phyloP scores from a whole-genome alignment of 345 rosid species.

The Eucalyptus lansdowneana region DNA sequence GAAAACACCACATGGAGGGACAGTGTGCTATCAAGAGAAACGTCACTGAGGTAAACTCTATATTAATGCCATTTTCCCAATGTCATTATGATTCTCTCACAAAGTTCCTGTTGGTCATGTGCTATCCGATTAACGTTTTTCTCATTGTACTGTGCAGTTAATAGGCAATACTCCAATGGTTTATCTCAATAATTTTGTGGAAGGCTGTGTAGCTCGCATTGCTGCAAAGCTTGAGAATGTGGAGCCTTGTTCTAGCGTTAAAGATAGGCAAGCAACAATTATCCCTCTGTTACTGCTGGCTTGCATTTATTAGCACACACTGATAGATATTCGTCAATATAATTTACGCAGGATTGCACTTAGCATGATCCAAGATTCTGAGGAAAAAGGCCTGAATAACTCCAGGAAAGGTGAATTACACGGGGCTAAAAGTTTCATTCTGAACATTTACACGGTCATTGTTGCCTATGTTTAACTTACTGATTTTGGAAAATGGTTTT shows the following conservation, averaged over 20 bases:
- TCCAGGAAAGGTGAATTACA: slow-evolving; percentile 48
- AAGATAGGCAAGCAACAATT: slow-evolving; percentile 45
- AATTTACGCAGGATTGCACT: slow-evolving; percentile 47
- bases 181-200: slow-evolving; percentile 55
- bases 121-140: not conserved
- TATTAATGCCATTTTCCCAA: not conserved
- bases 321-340: not conserved
- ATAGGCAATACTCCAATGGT: slow-evolving; percentile 84
- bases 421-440: not conserved
- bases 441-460: not conserved
- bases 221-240: slow-evolving; percentile 77
- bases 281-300: not conserved
- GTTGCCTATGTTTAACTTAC: not conserved
- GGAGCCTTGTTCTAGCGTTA: slow-evolving; percentile 74
- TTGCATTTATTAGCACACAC: not conserved
- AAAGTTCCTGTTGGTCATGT: not conserved
- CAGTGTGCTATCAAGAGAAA: slow-evolving; percentile 32
- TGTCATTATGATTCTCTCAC: not conserved
- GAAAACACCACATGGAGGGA: slow-evolving; percentile 3
- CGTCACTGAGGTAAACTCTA: slow-evolving; percentile 26
- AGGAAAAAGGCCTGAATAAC: slow-evolving; percentile 58
- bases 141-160: slow-evolving; percentile 16
- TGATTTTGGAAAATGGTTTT: not conserved
- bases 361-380: slow-evolving; percentile 84
- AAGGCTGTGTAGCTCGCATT: slow-evolving; percentile 68